Percentiles rank a stretch among this genome's conserved stretches.
Evolutionary conservation across 2,329 filamentous ascomycete species (phyloP).

Genomic region (Diaporthe vexans): DNA sequence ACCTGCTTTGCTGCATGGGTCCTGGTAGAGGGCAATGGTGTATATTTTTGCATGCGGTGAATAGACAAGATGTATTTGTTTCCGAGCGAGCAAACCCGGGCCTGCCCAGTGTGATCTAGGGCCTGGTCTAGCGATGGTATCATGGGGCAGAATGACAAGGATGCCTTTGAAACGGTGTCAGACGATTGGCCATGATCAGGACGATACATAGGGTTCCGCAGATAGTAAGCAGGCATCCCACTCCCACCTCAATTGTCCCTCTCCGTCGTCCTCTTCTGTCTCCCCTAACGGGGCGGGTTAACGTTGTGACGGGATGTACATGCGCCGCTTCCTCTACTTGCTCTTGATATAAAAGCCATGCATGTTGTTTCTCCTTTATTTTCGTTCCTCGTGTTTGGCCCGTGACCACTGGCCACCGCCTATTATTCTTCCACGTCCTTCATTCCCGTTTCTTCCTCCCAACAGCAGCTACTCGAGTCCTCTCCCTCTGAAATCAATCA

Average conservation of each 20-base stretch:
- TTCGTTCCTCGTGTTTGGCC: neutral
- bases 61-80: conserved; percentile 15
- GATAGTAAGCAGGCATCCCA: conserved; percentile 8
- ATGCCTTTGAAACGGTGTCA: conserved; percentile 27
- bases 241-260: neutral
- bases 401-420: neutral
- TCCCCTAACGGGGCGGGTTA: conserved; percentile 11
- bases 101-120: neutral
- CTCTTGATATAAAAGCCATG: neutral
- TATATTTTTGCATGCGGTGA: neutral
- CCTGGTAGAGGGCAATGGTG: conserved; percentile 29
- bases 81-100: neutral
- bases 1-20: conserved; percentile 39
- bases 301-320: conserved; percentile 22
- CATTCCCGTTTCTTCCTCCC: neutral
- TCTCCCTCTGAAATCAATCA: neutral
- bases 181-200: conserved; percentile 35
- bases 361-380: neutral
- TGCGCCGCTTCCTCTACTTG: neutral
- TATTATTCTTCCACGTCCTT: neutral
- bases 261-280: neutral
- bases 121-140: neutral
- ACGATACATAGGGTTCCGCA: neutral
- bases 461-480: neutral
- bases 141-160: conserved; percentile 9